Conservation (phyloP, 805 yeast species). For the Teunomyces pallodes region DNA sequence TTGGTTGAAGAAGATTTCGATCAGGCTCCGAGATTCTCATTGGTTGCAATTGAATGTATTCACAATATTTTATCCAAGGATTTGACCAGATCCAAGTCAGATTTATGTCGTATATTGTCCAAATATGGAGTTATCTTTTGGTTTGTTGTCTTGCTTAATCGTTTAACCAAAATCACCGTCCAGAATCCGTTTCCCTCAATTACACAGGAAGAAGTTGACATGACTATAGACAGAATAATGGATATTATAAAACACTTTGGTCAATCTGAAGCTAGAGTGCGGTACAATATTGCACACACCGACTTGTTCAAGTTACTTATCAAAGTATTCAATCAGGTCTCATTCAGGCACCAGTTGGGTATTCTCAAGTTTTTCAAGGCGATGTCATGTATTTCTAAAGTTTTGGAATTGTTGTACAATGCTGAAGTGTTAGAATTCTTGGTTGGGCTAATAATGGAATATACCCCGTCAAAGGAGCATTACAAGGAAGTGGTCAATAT, state of each 20-base stretch:
- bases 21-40: slow-evolving; percentile 34
- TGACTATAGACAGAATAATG: slow-evolving; percentile 29
- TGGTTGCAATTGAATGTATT: slow-evolving; percentile 36
- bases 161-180: slow-evolving; percentile 22
- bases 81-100: slow-evolving; percentile 39
- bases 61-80: slow-evolving; percentile 33
- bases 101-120: slow-evolving; percentile 40
- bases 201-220: slow-evolving; percentile 3
- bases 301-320: slow-evolving; percentile 43
- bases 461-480: slow-evolving; percentile 24
- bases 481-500: slow-evolving; percentile 43
- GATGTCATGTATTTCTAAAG: slow-evolving; percentile 36
- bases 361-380: slow-evolving; percentile 47
- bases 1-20: slow-evolving; percentile 48
- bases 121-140: slow-evolving; percentile 44
- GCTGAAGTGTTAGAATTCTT: slow-evolving; percentile 47
- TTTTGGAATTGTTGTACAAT: slow-evolving; percentile 27
- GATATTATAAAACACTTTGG: slow-evolving; percentile 42
- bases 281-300: slow-evolving; percentile 35
- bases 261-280: slow-evolving; percentile 45
- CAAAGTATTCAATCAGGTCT: slow-evolving; percentile 34
- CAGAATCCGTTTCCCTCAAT: slow-evolving; percentile 3
- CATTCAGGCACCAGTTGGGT: slow-evolving; percentile 30
- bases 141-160: slow-evolving; percentile 38
- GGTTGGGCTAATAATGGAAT: slow-evolving; percentile 27